Base-by-base conservation (phyloP, 164 flowering plant genomes). In the Dillenia suffruticosa region DNA sequence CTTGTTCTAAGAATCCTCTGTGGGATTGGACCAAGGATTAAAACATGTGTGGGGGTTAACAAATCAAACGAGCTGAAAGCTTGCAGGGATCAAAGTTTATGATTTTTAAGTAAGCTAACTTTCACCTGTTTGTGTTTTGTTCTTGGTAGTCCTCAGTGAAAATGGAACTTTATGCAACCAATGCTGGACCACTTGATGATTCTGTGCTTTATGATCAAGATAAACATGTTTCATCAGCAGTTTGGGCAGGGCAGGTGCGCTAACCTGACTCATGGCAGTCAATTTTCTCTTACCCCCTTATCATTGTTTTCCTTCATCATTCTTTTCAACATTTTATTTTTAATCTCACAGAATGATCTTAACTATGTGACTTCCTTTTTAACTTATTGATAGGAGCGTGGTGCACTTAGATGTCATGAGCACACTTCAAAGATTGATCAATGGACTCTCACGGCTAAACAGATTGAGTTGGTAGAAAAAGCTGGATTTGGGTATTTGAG, bases 381-480 rank as follows among this genome's bases (percentile, higher is more conserved):
- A 32, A 32, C 6, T 1, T 58, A 51, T 46, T 51, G 13, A 22
- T 76, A 84, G 92, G 89, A 86, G 63, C 83, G 92, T 50, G 89
- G 89, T 46, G 89, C 92, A 49, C 84, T 86, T 24, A 77, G 92
- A 66, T 86, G 92, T 64, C 92, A 86, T 63, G 92, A 86, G 47
- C 92, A 84, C 72, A 86, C 92, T 49, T 86, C 89, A 19, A 86
- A 86, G 79, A 80, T 86, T 46, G 85, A 79, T 58, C 85, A 83
- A 9, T 86, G 92, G 92, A 65, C 59, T 49, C 85, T 86, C 32
- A 81, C 79, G 2, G 52, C 74, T 0, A 76, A 71, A 50, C 92
- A 86, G 61, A 67, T 82, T 12, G 84, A 82, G 55, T 68, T 86
- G 55, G 85, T 86, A 1, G 77, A 79, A 24, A 81, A 56, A 56